A percentile compares a stretch with the other conserved stretches of the same genome.
Conservation (phyloP, 768 basidiomycete species). For the Lentinula sp. region DNA sequence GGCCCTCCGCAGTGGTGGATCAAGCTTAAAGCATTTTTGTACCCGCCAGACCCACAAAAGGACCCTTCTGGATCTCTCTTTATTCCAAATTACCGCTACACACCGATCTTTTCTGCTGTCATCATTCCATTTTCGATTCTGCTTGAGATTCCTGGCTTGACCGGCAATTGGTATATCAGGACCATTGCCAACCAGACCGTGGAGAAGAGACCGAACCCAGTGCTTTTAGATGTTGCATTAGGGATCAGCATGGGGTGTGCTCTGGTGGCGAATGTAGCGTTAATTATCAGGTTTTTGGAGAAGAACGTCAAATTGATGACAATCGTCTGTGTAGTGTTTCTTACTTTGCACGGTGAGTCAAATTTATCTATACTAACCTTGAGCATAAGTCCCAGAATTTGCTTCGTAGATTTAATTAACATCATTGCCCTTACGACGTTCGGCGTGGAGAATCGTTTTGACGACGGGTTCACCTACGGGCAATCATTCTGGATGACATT, state of each 20-base stretch:
- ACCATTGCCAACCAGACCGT: slow-evolving; percentile 40
- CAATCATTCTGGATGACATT: slow-evolving; percentile 75
- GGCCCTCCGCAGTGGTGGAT: slow-evolving; percentile 4
- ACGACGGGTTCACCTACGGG: slow-evolving; percentile 66
- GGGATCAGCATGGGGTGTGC: slow-evolving; percentile 64
- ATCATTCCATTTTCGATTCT: slow-evolving; percentile 73
- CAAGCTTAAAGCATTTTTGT: slow-evolving; percentile 6
- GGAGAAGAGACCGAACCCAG: slow-evolving; percentile 46
- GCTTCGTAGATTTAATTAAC: slow-evolving; percentile 58
- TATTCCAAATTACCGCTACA: slow-evolving; percentile 53
- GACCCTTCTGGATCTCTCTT: slow-evolving; percentile 22
- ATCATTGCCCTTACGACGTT: slow-evolving; percentile 53
- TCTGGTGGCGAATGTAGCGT: slow-evolving; percentile 58
- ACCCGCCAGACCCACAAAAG: slow-evolving; percentile 16
- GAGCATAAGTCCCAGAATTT: not conserved
- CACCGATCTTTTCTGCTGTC: slow-evolving; percentile 64
- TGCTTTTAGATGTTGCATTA: slow-evolving; percentile 54
- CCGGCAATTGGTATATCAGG: slow-evolving; percentile 67
- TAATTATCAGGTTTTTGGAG: slow-evolving; percentile 72
- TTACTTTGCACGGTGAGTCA: slow-evolving; percentile 64
- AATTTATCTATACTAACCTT: not conserved
- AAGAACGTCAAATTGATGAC: slow-evolving; percentile 57
- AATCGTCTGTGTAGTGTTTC: slow-evolving; percentile 51
- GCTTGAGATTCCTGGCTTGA: slow-evolving; percentile 78
- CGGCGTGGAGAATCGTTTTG: slow-evolving; percentile 51